These are phyloP conservation scores for Neofusicoccum parvum DNA, from an alignment of 2,329 filamentous ascomycete species.

Conservation along the genomic window DNA sequence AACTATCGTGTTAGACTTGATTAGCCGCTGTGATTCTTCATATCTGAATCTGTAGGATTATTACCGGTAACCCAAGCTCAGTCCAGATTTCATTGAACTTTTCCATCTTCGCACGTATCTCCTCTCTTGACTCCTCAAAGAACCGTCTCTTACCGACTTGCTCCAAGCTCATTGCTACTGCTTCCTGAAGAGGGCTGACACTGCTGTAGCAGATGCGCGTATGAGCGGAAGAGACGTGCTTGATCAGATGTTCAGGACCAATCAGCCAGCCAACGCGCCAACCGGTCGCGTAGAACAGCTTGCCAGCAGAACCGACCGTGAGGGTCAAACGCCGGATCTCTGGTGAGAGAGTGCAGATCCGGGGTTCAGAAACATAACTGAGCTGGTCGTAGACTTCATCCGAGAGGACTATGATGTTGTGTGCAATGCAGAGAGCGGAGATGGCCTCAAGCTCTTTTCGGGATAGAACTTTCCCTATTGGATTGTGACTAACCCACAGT, in stretches of 20 bases:
- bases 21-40: too few relatives aligned
- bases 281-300: slow-evolving; percentile 97
- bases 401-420: slow-evolving; percentile 86
- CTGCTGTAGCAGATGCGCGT: slow-evolving; percentile 95
- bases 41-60: too few relatives aligned
- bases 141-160: slow-evolving; percentile 82
- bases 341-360: slow-evolving; percentile 86
- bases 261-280: slow-evolving; percentile 97
- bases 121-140: slow-evolving; percentile 79
- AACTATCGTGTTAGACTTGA: slow-evolving; percentile 48
- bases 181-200: slow-evolving; percentile 91
- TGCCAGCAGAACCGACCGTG: slow-evolving; percentile 93
- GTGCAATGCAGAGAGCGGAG: slow-evolving; percentile 84
- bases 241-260: slow-evolving; percentile 83
- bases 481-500: slow-evolving; percentile 65
- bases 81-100: slow-evolving; percentile 72
- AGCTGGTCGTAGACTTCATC: slow-evolving; percentile 83
- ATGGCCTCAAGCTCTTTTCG: slow-evolving; percentile 80
- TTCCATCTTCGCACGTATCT: slow-evolving; percentile 89
- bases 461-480: slow-evolving; percentile 93
- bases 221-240: slow-evolving; percentile 91
- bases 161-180: slow-evolving; percentile 90
- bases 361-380: slow-evolving; percentile 92
- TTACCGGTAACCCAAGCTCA: slow-evolving; percentile 47
- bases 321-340: slow-evolving; percentile 86